Evolutionary conservation across 1,139 yeast species (phyloP).

Genomic region (Taphrina communis): DNA sequence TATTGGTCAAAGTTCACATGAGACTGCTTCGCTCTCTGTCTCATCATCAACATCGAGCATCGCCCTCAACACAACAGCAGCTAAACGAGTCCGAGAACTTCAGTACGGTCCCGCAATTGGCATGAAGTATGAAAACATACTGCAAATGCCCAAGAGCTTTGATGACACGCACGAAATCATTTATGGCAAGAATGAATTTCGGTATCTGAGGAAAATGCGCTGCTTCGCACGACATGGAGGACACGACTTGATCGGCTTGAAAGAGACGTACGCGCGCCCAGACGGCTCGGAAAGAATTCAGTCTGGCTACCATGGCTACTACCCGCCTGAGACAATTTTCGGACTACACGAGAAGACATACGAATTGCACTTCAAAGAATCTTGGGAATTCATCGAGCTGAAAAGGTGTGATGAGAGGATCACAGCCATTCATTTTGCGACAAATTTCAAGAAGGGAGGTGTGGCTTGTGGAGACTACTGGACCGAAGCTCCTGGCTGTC

Average conservation of each 20-base stretch:
- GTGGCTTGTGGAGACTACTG: not conserved
- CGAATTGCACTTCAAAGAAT: not conserved
- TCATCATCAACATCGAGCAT: too few relatives aligned
- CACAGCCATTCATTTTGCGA: not conserved
- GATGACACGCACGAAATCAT: not conserved
- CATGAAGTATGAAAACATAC: not conserved
- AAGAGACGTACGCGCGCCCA: constrained; percentile 1
- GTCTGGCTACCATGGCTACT: constrained; percentile 6
- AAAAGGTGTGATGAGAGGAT: not conserved
- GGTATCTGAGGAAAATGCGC: not conserved
- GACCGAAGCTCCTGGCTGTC: not conserved
- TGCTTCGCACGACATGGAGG: not conserved
- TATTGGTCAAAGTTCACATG: not conserved
- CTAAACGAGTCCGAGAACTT: not conserved
- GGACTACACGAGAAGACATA: not conserved
- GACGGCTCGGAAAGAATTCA: constrained; percentile 6
- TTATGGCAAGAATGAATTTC: constrained; percentile 6
- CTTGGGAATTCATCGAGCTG: not conserved
- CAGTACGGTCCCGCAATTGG: constrained; percentile 2
- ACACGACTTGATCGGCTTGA: not conserved
- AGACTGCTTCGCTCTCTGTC: not conserved
- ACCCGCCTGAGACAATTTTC: not conserved
- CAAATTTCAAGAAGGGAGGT: not conserved
- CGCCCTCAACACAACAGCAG: too few relatives aligned
- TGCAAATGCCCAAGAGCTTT: not conserved